Evolutionary conservation across 352 stramenopile genomes (phyloP), one percentile per base, ranked within the genome.

Genomic region (Phytophthora citricola): DNA sequence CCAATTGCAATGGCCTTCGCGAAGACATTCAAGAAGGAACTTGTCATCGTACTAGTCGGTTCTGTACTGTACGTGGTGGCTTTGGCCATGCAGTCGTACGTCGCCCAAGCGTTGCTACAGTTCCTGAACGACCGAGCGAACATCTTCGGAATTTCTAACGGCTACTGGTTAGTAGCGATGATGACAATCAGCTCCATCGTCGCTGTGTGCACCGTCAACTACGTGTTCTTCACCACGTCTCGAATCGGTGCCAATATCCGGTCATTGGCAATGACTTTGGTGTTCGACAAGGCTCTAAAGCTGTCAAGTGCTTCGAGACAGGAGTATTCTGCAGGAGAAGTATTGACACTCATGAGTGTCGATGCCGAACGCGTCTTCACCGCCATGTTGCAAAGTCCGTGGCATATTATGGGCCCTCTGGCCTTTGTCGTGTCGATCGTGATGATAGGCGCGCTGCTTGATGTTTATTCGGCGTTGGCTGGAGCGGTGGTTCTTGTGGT

Each of bases 231-330:
- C 48, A 22, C 63, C 2, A 41, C 69, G 9, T 65, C 61, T 0
- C 67, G 72, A 0, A 43, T 79, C 7, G 75, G 71, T n/a, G 64
- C 62, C 27, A 79, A 79, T 46, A 64, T 72, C 24, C 73, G 66
- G 31, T 75, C 60, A 5, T 53, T 78, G 4, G 48, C 58, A 2
- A 79, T 83, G 67, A 43, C 66, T 29, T n/a, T 63, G 6, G 59
- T 83, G 4, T 83, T 66, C 51, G 45, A 73, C 20, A 82, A 79
- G 46, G 55, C 87, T 80, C 15, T 97, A 80, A 88, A 56, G 50
- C 78, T 56, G 39, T 96, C 36, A 15, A 88, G 24, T 52, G 83
- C 2, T 59, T 70, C 47, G 15, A 49, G 68, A 5, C 68, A 72
- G 31, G 29, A 64, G 17, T 76, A 76, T 53, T 67, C 64, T 12